Base-by-base conservation (phyloP, 1,284 basidiomycete genomes). In the Boletus semigastroideus region DNA sequence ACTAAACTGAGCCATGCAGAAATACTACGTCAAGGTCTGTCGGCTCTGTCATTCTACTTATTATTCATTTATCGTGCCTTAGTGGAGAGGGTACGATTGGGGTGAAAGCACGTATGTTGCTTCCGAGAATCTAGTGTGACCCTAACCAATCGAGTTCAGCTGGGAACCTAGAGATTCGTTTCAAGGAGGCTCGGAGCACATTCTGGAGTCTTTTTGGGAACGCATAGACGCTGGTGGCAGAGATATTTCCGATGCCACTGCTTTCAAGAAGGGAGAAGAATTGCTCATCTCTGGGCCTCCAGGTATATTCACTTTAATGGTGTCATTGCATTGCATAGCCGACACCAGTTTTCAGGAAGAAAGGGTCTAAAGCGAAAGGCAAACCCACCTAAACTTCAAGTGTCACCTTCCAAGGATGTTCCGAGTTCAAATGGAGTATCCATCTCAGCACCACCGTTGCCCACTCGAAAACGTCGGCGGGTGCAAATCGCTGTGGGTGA, bases 151-250 rank as follows among this genome's bases (percentile, higher is more conserved):
- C 20, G 48, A 28, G 27, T 48, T 31, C 48, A 89, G 86, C 14
- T 89, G 86, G 86, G 87, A 90, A 58, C 86, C 87, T 7, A 63
- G 70, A 14, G 74, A 78, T 42, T 85, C 83, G 8, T 87, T 90
- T 55, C 64, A 66, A 37, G 67, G 76, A 36, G 67, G 76, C 9
- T 84, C 84, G 4, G 78, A 83, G 55, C 74, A 81, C 46, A 74
- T 86, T 20, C 57, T 89, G 11, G 65, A 76, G 14, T 62, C 63
- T 1, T 90, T 90, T 57, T 89, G 87, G 86, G 65, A 73, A 42
- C 77, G 79, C 36, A 71, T 79, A 27, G 71, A 78, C 48, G 69
- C 73, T 1, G 70, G 70, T 42, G 80, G 75, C 2, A 75, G 86
- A 49, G 80, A 87, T 54, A 65, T 72, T 39, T 61, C 71, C 3